Conservation (phyloP, 2,329 filamentous ascomycete species). For the Aspergillus arachidicola region DNA sequence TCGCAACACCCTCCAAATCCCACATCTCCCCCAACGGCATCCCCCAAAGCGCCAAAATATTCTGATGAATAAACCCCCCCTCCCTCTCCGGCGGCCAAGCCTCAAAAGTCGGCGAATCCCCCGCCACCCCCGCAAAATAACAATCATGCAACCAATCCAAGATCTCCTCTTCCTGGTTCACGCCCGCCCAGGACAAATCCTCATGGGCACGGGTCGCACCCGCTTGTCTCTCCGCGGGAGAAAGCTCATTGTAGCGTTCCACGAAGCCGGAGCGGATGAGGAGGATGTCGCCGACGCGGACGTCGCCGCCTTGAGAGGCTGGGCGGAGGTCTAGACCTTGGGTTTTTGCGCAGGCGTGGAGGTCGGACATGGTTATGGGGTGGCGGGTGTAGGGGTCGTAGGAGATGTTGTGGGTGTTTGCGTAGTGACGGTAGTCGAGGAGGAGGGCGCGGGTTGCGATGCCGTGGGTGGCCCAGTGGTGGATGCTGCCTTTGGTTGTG, state of each 20-base stretch:
- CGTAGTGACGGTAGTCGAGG: slow-evolving; percentile 49
- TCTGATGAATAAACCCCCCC: slow-evolving; percentile 42
- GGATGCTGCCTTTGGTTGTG: slow-evolving; percentile 45
- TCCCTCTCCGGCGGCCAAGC: slow-evolving; percentile 55
- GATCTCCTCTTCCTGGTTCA: slow-evolving; percentile 58
- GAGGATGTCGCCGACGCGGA: slow-evolving; percentile 65
- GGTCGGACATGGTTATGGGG: slow-evolving; percentile 56
- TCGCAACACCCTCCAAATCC: slow-evolving; percentile 43
- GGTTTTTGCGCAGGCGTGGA: slow-evolving; percentile 60
- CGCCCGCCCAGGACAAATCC: slow-evolving; percentile 50
- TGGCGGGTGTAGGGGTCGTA: slow-evolving; percentile 58
- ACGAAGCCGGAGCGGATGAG: slow-evolving; percentile 67
- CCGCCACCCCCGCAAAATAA: slow-evolving; percentile 67
- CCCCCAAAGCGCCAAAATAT: slow-evolving; percentile 47
- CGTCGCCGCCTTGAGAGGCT: slow-evolving; percentile 55
- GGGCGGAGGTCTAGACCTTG: slow-evolving; percentile 66
- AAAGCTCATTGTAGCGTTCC: slow-evolving; percentile 57
- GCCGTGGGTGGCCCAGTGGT: slow-evolving; percentile 46
- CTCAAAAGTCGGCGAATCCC: slow-evolving; percentile 67
- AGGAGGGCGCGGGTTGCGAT: slow-evolving; percentile 47
- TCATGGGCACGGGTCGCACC: slow-evolving; percentile 40
- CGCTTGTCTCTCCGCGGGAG: slow-evolving; percentile 32
- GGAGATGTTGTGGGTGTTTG: slow-evolving; percentile 52
- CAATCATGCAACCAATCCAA: slow-evolving; percentile 70
- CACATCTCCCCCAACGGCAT: slow-evolving; percentile 51